Conservation (phyloP, 1,139 yeast genomes). For the Meyerozyma elateridarum region DNA sequence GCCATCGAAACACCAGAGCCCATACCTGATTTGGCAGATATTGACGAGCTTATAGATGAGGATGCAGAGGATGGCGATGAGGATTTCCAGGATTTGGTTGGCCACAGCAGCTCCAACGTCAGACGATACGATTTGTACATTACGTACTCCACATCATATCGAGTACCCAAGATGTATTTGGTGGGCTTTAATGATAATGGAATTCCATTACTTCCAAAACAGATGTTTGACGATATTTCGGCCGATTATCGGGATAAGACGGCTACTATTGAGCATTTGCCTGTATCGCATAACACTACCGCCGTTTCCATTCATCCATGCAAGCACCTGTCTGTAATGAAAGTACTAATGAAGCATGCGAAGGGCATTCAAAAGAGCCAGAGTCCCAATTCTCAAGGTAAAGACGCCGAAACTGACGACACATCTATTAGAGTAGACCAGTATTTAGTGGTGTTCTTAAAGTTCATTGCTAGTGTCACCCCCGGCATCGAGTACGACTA, state of each 20-base stretch:
- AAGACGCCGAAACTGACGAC: constrained; percentile 17
- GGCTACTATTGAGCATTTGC: constrained; percentile 91
- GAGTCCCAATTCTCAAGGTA: constrained; percentile 23
- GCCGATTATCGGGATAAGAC: constrained; percentile 92
- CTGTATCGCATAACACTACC: constrained; percentile 73
- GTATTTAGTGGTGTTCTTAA: constrained; percentile 79
- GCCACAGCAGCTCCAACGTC: constrained; percentile 26
- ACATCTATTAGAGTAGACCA: constrained; percentile 74
- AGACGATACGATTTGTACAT: constrained; percentile 86
- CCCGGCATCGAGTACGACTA: constrained; percentile 97
- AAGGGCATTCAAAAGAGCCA: constrained; percentile 11
- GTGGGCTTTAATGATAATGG: constrained; percentile 86
- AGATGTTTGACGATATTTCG: constrained; percentile 93
- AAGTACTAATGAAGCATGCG: constrained; percentile 65
- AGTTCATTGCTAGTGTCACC: constrained; percentile 93
- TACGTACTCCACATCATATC: constrained; percentile 87
- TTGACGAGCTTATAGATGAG: constrained; percentile 19
- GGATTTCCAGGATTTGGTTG: constrained; percentile 29
- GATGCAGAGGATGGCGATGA: constrained; percentile 27
- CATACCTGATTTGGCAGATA: constrained; percentile 15
- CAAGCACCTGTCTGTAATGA: constrained; percentile 92
- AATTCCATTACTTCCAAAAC: constrained; percentile 76
- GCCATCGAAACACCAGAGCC: constrained; percentile 14
- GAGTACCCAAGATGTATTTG: constrained; percentile 92
- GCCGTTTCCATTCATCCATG: constrained; percentile 96